Conservation (phyloP, 768 basidiomycete species). For the Galerina marginata region DNA sequence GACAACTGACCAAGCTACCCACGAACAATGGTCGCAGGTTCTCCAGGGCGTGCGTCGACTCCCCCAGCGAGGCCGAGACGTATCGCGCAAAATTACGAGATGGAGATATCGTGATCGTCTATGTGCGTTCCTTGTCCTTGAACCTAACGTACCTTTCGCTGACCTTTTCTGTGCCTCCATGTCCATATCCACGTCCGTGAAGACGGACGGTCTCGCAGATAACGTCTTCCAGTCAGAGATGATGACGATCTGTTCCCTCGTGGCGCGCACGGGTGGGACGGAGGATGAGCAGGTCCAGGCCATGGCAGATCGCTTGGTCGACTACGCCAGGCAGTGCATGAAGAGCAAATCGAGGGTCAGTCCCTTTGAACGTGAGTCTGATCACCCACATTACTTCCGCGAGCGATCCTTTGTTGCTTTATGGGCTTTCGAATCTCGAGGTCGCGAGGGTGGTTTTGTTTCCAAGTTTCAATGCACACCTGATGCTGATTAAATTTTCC, state of each 20-base stretch:
- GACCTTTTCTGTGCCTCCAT: background rate
- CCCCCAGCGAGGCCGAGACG: constrained; percentile 51
- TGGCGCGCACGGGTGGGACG: constrained; percentile 56
- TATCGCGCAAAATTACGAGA: constrained; percentile 51
- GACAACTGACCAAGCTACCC: constrained; percentile 61
- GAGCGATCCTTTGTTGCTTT: background rate
- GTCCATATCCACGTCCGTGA: background rate
- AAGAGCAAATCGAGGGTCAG: constrained; percentile 62
- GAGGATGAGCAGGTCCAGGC: constrained; percentile 69
- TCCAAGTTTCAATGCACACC: background rate
- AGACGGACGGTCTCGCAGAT: constrained; percentile 63
- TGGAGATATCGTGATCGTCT: constrained; percentile 58
- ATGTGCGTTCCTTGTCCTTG: constrained; percentile 33
- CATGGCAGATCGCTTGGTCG: constrained; percentile 75
- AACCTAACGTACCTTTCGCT: background rate
- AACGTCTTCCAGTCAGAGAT: constrained; percentile 77
- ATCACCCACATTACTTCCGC: background rate
- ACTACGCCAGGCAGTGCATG: constrained; percentile 77
- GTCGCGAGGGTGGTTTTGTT: background rate
- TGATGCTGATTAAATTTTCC: background rate
- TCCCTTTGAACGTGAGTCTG: constrained; percentile 72
- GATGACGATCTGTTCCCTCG: constrained; percentile 69
- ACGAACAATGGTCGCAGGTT: constrained; percentile 46
- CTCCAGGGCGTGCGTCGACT: constrained; percentile 57
- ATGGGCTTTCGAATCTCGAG: too few species aligned